Evolutionary conservation across 1,284 basidiomycete genomes (phyloP), one percentile per base, ranked within the genome.

Genomic region (Ustilago shanxiensis): DNA sequence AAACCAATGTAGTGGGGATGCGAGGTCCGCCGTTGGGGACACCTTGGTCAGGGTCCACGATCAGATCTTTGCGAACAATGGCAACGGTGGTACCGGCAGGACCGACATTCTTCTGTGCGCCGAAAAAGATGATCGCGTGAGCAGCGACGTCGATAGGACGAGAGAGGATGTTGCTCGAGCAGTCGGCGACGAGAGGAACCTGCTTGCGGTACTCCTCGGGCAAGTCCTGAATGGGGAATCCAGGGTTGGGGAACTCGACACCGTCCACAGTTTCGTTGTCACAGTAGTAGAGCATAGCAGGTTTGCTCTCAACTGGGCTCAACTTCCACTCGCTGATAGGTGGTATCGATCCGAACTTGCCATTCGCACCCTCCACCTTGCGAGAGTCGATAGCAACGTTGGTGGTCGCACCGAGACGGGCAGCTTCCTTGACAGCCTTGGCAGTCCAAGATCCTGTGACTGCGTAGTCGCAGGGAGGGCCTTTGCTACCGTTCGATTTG

Each of bases 241-340:
- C 89, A 5, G 90, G 81, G 86, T 24, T 90, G 4, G 93, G 89
- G 88, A 94, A 98, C 88, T 99, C 93, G 62, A 96, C 92, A 35
- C 97, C 97, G 83, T 98, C 93, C 67, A 99, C 94, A 3, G 97
- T 99, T 88, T 99, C 97, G 88, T 99, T 99, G 86, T 98, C 96
- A 89, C 97, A 99, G 88, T 98, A 99, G 88, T 97, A 98, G 62
- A 98, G 92, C 83, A 95, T 90, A 10, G 93, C 95, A 1, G 96
- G 92, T 84, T 91, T 89, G 53, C 87, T 85, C 29, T 83, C 80
- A 2, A 63, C 44, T 85, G 79, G 56, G 14, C 93, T 93, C 88
- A 97, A 93, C n/a, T 88, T 87, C 90, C 93, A 98, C 53, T 90
- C 88, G 61, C 89, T 88, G 82, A 91, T 90, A 14, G 90, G 88